These are phyloP conservation scores for Rutstroemia sp. DNA, from an alignment of 2,329 filamentous ascomycete genomes.

Conservation along the genomic window DNA sequence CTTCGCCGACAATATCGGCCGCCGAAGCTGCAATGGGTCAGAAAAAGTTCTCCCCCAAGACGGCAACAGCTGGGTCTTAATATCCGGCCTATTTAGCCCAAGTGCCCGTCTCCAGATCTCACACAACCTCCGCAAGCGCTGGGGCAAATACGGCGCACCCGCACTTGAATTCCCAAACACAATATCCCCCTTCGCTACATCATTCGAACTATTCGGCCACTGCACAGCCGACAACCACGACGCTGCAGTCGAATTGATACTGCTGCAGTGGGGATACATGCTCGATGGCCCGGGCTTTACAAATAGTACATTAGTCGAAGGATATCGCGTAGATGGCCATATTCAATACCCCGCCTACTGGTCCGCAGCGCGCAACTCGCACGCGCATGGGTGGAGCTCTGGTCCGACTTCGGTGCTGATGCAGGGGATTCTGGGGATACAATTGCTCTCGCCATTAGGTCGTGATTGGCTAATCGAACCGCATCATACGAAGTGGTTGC, in stretches of 20 bases:
- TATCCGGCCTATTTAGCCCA: constrained; percentile 21
- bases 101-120: constrained; percentile 33
- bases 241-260: constrained; percentile 48
- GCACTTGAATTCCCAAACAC: constrained; percentile 48
- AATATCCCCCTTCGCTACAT: constrained; percentile 50
- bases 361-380: constrained; percentile 34
- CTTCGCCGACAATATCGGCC: constrained; percentile 42
- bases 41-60: constrained; percentile 51
- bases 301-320: constrained; percentile 50
- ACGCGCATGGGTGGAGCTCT: constrained; percentile 43
- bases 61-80: constrained; percentile 47
- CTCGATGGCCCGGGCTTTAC: constrained; percentile 50
- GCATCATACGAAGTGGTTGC: constrained; percentile 33
- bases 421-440: constrained; percentile 36
- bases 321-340: constrained; percentile 46
- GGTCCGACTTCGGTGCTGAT: constrained; percentile 41
- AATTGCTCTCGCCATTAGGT: constrained; percentile 31
- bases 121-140: constrained; percentile 28
- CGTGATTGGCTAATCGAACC: constrained; percentile 33
- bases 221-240: constrained; percentile 38
- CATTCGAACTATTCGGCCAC: constrained; percentile 52
- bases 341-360: constrained; percentile 43
- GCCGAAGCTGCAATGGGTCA: constrained; percentile 37
- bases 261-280: constrained; percentile 49
- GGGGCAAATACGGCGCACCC: constrained; percentile 47